A percentile compares a stretch with the other conserved stretches of the same genome.
Conservation (phyloP, 2,329 filamentous ascomycete genomes). For the Macrophomina phaseolina region DNA sequence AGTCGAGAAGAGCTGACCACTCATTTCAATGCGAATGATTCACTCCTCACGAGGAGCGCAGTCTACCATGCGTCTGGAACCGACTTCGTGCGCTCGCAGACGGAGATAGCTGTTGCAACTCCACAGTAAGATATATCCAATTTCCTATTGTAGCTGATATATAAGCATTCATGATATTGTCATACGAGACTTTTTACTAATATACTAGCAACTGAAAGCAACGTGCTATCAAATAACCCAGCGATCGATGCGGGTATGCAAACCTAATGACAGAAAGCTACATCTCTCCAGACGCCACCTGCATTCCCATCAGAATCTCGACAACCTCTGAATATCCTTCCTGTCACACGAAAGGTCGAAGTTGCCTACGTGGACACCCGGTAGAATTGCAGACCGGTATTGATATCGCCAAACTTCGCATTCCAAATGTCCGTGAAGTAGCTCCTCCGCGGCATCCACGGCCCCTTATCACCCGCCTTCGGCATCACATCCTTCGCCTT, state of each 20-base stretch:
- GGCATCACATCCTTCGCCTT: conserved; percentile 52
- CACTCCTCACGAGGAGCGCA: too few relatives aligned
- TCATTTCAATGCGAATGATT: too few relatives aligned
- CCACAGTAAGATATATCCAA: too few relatives aligned
- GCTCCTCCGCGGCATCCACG: conserved; percentile 52
- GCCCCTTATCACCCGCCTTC: conserved; percentile 52
- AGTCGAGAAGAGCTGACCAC: too few relatives aligned
- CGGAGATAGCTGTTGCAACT: too few relatives aligned
- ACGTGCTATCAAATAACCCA: not conserved
- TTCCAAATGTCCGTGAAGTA: conserved; percentile 53
- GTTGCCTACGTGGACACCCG: conserved; percentile 29
- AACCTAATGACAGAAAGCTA: not conserved
- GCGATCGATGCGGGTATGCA: not conserved
- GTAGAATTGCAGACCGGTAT: conserved; percentile 47
- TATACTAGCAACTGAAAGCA: not conserved
- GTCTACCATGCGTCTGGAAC: too few relatives aligned
- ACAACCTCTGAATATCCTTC: not conserved
- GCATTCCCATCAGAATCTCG: not conserved
- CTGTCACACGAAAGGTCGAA: not conserved
- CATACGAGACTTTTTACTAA: not conserved
- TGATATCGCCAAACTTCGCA: conserved; percentile 50
- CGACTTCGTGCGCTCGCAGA: too few relatives aligned
- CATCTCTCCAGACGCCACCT: not conserved
- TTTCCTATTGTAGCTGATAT: too few relatives aligned
- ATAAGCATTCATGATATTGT: too few relatives aligned